These are phyloP conservation scores for Scedosporium dehoogii DNA, from an alignment of 2,329 filamentous ascomycete genomes.

Conservation along the genomic window DNA sequence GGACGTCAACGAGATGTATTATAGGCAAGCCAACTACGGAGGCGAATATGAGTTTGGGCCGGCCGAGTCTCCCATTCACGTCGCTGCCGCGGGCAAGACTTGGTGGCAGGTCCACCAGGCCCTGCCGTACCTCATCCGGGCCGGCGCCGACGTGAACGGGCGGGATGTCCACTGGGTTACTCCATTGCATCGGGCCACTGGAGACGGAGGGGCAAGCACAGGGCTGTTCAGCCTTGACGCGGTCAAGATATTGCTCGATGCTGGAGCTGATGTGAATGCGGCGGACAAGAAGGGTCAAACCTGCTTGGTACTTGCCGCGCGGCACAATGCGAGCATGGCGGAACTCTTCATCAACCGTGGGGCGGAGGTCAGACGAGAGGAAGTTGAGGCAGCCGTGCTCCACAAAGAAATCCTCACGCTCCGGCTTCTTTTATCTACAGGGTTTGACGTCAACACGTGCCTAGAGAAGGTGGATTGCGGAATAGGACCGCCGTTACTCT, in stretches of 20 bases:
- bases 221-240: slow-evolving; percentile 11
- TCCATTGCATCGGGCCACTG: slow-evolving; percentile 9
- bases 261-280: slow-evolving; percentile 8
- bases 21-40: background rate
- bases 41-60: background rate
- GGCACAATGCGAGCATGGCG: slow-evolving; percentile 4
- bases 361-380: slow-evolving; percentile 7
- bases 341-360: slow-evolving; percentile 6
- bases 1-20: slow-evolving; percentile 18
- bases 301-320: slow-evolving; percentile 8
- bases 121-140: slow-evolving; percentile 8
- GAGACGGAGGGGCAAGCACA: background rate
- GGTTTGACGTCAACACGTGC: slow-evolving; percentile 10
- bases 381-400: slow-evolving; percentile 12
- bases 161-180: slow-evolving; percentile 3
- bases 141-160: slow-evolving; percentile 5
- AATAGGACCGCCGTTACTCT: background rate
- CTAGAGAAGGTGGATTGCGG: slow-evolving; percentile 2
- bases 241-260: slow-evolving; percentile 7
- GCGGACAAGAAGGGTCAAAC: slow-evolving; percentile 5
- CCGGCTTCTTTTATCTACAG: slow-evolving; percentile 9
- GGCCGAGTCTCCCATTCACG: background rate
- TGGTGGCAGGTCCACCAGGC: slow-evolving; percentile 12
- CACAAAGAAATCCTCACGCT: slow-evolving; percentile 2
- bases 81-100: background rate